A percentile compares a stretch with the other conserved stretches of the same genome.
phyloP scores from a whole-genome alignment of 176 grass and related monocot species.

The Cocos nucifera region DNA sequence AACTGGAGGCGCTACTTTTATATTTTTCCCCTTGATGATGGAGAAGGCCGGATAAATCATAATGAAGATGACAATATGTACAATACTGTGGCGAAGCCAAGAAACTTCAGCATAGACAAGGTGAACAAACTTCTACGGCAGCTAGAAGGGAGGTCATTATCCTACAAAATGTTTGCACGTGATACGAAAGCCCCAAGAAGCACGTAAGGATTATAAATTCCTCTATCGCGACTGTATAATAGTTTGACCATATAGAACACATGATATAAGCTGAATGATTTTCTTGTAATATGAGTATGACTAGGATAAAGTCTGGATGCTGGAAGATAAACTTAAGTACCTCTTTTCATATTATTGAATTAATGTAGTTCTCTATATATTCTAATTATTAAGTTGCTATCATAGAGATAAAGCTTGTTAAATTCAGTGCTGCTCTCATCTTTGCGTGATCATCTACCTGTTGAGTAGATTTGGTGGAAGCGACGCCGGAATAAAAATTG shows the following conservation, averaged over 20 bases:
- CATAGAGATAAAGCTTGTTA: too few relatives aligned
- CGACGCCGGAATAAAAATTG: not conserved
- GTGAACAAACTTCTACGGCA: constrained; percentile 66
- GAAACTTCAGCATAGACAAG: constrained; percentile 58
- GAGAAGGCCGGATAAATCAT: constrained; percentile 13
- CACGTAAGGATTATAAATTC: constrained; percentile 30
- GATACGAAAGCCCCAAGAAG: constrained; percentile 86
- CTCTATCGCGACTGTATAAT: too few relatives aligned
- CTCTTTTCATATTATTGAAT: too few relatives aligned
- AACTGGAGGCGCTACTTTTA: constrained; percentile 90
- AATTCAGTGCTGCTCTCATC: too few relatives aligned
- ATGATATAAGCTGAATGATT: too few relatives aligned
- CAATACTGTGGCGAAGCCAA: constrained; percentile 20
- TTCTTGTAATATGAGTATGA: too few relatives aligned
- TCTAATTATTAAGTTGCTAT: too few relatives aligned
- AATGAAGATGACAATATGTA: constrained; percentile 4
- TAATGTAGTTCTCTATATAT: too few relatives aligned
- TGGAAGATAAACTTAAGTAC: too few relatives aligned
- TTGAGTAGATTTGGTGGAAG: constrained; percentile 1
- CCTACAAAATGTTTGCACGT: constrained; percentile 90
- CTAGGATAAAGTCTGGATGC: too few relatives aligned
- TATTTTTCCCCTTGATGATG: constrained; percentile 71
- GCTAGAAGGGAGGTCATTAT: constrained; percentile 63
- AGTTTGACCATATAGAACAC: too few relatives aligned
- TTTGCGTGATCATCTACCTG: too few relatives aligned